Percentiles rank a stretch among this genome's conserved stretches.
These are phyloP conservation scores for Thalassiosira sp. DNA, from an alignment of 352 stramenopile genomes.

Conservation along the genomic window DNA sequence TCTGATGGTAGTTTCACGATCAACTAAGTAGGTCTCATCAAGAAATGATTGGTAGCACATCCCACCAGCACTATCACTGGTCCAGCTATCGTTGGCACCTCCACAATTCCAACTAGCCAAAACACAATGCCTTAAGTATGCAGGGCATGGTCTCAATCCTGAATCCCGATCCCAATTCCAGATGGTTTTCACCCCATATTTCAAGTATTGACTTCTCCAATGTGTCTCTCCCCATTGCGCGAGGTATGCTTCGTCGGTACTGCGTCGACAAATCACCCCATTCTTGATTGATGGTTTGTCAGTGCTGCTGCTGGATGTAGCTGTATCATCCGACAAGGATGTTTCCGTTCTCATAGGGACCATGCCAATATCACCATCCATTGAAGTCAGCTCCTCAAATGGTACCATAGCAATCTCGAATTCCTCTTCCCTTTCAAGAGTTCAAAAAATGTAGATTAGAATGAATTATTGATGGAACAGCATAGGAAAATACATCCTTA, in stretches of 20 bases:
- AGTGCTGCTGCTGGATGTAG: neutral
- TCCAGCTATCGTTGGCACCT: constrained; percentile 17
- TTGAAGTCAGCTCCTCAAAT: constrained; percentile 82
- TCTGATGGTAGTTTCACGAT: constrained; percentile 87
- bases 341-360: constrained; percentile 14
- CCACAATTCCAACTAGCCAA: constrained; percentile 86
- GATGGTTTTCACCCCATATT: constrained; percentile 88
- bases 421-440: constrained; percentile 88
- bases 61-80: constrained; percentile 15
- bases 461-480: too few species aligned
- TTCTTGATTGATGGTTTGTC: constrained; percentile 12
- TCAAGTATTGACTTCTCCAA: constrained; percentile 87
- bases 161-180: constrained; percentile 88
- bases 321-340: neutral
- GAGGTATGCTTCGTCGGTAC: constrained; percentile 88
- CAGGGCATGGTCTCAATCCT: constrained; percentile 87
- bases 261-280: constrained; percentile 87
- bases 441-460: too few species aligned
- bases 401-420: constrained; percentile 87
- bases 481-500: too few species aligned
- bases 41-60: constrained; percentile 84
- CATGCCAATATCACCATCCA: constrained; percentile 49
- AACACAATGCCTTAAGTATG: constrained; percentile 92
- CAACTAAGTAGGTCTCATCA: constrained; percentile 88
- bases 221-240: constrained; percentile 82